Evolutionary conservation across 148 eudicot species (phyloP), one percentile per base, ranked within the genome.

Genomic region (Silene uniflora): DNA sequence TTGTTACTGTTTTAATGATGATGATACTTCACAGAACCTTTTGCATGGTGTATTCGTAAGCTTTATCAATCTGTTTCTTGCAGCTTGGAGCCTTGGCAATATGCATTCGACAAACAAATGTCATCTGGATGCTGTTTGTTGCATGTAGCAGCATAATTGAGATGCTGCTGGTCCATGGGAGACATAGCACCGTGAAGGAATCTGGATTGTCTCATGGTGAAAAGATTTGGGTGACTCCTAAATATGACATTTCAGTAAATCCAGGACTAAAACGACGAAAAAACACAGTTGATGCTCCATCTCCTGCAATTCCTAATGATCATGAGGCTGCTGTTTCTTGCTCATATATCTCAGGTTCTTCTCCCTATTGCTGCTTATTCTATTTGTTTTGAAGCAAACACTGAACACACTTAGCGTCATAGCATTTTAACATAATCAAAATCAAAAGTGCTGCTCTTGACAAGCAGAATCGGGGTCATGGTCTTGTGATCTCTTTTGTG

Each of bases 121-220:
- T 95, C 68, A 83, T 95, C 81, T 95, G 98, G 97, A 81, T 90
- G 86, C 78, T 92, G 32, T 95, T 92, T 85, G 91, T 90, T 75
- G 94, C 87, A 25, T 88, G 88, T 79, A 75, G 73, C 80, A 89
- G 89, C 62, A 85, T 87, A 73, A 77, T 95, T 54, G 87, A 90
- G 73, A 74, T 74, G 67, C 77, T 84, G 58, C 47, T 79, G 64
- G 67, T 78, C 67, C 72, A 66, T 69, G 79, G 68, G 22, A 81
- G 67, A 55, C 60, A 68, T 76, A 73, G 63, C 65, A 70, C 11
- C 58, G 59, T 77, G 66, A 81, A 78, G 69, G 75, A 81, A 46
- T 22, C 78, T 71, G 77, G 61, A 60, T 10, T 75, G 67, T 72
- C 80, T 64, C 55, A 68, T 22, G 19, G 59, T 62, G 82, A 83